Evolutionary conservation across 2,329 filamentous ascomycete genomes (phyloP), one percentile per base, ranked within the genome.

Genomic region (Hypoxylon sp.): DNA sequence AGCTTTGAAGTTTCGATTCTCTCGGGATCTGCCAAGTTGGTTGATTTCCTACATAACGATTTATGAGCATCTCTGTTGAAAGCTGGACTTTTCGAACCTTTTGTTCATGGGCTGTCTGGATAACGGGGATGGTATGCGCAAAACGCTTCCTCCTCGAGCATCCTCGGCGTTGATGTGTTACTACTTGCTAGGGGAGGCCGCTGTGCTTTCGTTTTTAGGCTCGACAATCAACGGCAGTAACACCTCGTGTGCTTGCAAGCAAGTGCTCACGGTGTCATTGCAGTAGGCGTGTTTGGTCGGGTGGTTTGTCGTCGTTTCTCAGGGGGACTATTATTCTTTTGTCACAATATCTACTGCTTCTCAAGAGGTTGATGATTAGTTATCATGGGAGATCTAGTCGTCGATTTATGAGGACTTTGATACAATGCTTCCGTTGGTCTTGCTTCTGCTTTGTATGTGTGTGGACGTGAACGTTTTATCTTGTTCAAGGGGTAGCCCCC

Each of bases 141-240:
- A 38, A 33, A 49, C 47, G 11, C 17, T 49, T 37, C 50, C 45
- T 48, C 43, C 45, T 10, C 5, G 4, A 42, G 11, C 5, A 40
- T 26, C 37, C n/a, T 48, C n/a, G 54, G 51, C 37, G 40, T 51
- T 55, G 48, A 27, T 41, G 46, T 33, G 13, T 42, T 48, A 17
- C 40, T 24, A 48, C 31, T 50, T 17, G 15, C 11, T 29, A 31
- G 23, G 46, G 45, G 26, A 15, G 6, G 7, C 43, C 21, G 8
- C 23, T 11, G 13, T 49, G 8, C 45, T 42, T 48, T 41, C 9
- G 48, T 26, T 7, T 31, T 33, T 7, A 10, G 10, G 21, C 11
- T 35, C 33, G 6, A 8, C 24, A 49, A 35, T 40, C 33, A 50
- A 53, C 41, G 47, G 45, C n/a, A n/a, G n/a, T n/a, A n/a, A n/a